These are phyloP conservation scores for Aegilops sharonensis DNA, from an alignment of 176 grass and related monocot species.

Conservation along the genomic window DNA sequence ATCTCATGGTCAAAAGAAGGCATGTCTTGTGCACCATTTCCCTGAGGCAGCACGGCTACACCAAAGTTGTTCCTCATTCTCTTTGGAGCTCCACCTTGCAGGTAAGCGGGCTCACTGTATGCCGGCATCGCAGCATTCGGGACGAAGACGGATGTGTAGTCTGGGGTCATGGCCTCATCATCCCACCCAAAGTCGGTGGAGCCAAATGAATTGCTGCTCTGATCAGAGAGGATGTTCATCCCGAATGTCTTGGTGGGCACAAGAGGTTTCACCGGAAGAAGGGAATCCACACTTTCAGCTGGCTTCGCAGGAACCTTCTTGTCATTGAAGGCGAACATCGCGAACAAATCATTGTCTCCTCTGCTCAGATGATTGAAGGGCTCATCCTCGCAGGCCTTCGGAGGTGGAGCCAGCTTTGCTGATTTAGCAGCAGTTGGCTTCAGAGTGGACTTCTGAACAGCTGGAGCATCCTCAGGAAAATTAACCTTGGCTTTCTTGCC, in stretches of 20 bases:
- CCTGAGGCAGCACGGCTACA: constrained; percentile 39
- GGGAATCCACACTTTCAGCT: constrained; percentile 20
- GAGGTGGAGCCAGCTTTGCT: constrained; percentile 25
- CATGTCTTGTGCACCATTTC: constrained; percentile 31
- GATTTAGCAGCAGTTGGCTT: constrained; percentile 28
- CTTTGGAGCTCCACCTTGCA: constrained; percentile 38
- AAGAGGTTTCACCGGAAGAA: constrained; percentile 20
- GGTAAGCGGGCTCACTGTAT: constrained; percentile 24
- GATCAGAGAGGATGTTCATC: constrained; percentile 50
- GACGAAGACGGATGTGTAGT: constrained; percentile 43
- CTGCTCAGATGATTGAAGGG: constrained; percentile 29
- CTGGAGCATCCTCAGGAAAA: constrained; percentile 53
- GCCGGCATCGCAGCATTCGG: constrained; percentile 21
- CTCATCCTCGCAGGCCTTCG: constrained; percentile 18
- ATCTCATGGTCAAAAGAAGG: constrained; percentile 43
- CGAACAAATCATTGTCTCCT: constrained; percentile 49
- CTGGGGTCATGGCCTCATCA: constrained; percentile 40
- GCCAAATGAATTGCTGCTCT: constrained; percentile 57
- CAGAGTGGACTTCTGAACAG: constrained; percentile 16
- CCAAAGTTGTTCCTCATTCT: constrained; percentile 55
- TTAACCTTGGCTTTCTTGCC: constrained; percentile 86
- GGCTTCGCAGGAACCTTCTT: constrained; percentile 32
- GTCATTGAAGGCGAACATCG: constrained; percentile 47
- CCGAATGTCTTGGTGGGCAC: constrained; percentile 4
- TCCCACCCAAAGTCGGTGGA: constrained; percentile 53